Base-by-base conservation (phyloP, 179 eudicot species). In the Actinidia arguta region DNA sequence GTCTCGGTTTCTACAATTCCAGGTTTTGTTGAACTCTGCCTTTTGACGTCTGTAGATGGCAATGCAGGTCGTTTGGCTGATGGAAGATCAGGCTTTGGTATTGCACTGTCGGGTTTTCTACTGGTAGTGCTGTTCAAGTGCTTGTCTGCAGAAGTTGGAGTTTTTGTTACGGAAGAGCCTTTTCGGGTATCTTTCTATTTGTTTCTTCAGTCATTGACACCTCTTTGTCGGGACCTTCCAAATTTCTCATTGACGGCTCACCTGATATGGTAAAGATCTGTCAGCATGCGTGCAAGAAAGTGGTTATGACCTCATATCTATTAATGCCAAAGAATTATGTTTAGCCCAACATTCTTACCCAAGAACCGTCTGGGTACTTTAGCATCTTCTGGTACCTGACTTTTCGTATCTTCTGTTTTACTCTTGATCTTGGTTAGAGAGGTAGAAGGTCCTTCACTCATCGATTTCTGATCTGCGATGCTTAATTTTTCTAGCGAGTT, bases 401-500 rank as follows among this genome's bases (percentile, higher is more conserved):
- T 17, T 2, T 24, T 80, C 59, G 75, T 74, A 48, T 79, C 86
- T 27, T 79, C 85, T 8, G 50, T 70, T 74, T 39, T 82, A 25
- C 85, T 90, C 83, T 82, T 83, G 78, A 67, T 80, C 84, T 88
- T 84, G 83, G 83, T 88, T 75, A 86, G 76, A 62, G 86, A 48
- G 61, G 75, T 78, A 78, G 81, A 81, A 8, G 80, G 86, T 42
- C 63, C 88, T 17, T 70, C 72, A 69, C 66, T 80, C 39, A 59
- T 78, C 79, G 48, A 82, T 75, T 81, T 88, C 62, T 83, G 84
- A 67, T 89, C 89, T 3, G 48, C 24, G 11, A 20, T 20, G 62
- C 75, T 87, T 10, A 89, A 61, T 73, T 92, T 95, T 80, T 87
- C 87, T 12, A 90, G 79, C 12, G 93, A 88, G n/a, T 71, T 85